Evolutionary conservation across 208 protist species (phyloP).

Genomic region (Crithidia sp.): DNA sequence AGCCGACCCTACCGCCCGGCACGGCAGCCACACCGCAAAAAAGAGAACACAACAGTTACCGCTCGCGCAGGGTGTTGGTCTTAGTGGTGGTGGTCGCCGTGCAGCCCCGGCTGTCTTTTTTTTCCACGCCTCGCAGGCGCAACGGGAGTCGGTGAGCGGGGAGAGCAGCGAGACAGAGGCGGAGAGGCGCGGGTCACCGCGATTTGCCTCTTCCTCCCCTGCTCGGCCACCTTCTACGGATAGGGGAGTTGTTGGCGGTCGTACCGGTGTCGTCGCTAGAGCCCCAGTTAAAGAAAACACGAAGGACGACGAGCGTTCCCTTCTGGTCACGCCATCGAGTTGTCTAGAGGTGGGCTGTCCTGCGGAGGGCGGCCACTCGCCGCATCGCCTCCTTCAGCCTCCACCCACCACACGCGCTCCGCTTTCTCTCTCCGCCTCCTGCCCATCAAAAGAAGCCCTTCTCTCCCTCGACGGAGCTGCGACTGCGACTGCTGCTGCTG

Average conservation of each 20-base stretch:
- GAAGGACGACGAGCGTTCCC: neutral
- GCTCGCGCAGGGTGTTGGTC: no score
- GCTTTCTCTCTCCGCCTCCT: conserved; percentile 14
- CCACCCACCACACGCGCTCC: conserved; percentile 15
- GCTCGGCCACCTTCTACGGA: neutral
- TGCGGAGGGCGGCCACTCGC: neutral
- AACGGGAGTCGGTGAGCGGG: neutral
- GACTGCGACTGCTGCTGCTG: neutral
- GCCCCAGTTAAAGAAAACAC: neutral
- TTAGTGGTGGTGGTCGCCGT: no score
- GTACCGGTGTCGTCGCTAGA: no score
- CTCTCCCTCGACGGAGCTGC: neutral
- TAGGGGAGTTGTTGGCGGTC: neutral
- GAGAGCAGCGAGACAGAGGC: neutral
- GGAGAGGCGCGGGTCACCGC: neutral
- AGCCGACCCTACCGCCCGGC: neutral
- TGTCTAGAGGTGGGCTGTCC: neutral
- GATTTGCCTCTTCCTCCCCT: conserved; percentile 1
- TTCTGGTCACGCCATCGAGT: no score
- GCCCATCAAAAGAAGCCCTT: neutral
- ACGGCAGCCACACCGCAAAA: no score
- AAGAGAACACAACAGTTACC: no score
- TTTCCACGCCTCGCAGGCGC: no score
- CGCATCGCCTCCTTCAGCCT: neutral
- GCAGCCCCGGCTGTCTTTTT: no score